Evolutionary conservation across 805 yeast species (phyloP), one percentile per base, ranked within the genome.

Genomic region (Wickerhamomyces chambardii): DNA sequence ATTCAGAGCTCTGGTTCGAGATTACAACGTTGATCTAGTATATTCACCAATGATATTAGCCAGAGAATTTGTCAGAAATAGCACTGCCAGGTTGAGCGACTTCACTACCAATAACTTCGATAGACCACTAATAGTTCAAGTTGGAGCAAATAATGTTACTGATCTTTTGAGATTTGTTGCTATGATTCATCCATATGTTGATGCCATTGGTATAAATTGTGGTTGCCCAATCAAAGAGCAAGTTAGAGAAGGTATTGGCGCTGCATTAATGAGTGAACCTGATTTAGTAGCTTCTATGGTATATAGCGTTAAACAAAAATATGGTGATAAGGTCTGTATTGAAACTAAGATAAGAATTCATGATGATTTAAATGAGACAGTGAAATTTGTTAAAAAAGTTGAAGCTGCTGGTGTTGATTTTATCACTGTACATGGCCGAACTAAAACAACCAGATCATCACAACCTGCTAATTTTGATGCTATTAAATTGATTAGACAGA

Each of bases 191-290:
- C 95, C 95, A 0, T 85, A 75, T 51, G 89, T 84, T 32, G 97
- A 90, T 58, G 98, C 94, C 1, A 77, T 92, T 29, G 97, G 97
- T 0, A 68, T 92, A 38, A 92, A 92, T 63, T 92, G 97, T 58
- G 98, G 98, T 0, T 92, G 98, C 60, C 98, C 98, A 2, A 87
- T 92, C 34, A 82, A 80, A 42, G 97, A 90, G 44, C 97, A 92
- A 56, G 84, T 85, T 12, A 68, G 95, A 30, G 96, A 87, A 55
- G 98, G 97, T 17, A 89, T 92, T 14, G 98, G 98, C 5, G 96
- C 97, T 2, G 97, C 97, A 0, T 66, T 92, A 37, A 89, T 92
- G 84, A 66, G 78, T 19, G 78, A 84, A 42, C 83, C 89, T 2
- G 87, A 84, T 27, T 61, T 78, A 33, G 92, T 92, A 5, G 74